A percentile compares a stretch with the other conserved stretches of the same genome.
phyloP scores from a whole-genome alignment of 805 yeast genomes.

The Wickerhamiella slavikovae region DNA sequence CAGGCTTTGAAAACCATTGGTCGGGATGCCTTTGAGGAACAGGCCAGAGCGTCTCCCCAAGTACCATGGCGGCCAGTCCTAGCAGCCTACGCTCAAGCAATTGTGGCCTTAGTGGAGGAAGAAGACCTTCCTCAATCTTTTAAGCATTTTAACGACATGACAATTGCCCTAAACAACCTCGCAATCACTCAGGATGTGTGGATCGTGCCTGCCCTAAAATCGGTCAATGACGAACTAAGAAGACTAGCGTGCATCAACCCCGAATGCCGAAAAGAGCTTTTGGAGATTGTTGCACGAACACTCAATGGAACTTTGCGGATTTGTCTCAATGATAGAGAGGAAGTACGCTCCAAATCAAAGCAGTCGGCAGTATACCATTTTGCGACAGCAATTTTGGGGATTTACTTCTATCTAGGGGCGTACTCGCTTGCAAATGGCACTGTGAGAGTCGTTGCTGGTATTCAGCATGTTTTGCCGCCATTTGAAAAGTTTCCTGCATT shows the following conservation, averaged over 20 bases:
- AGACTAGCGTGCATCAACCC: background rate
- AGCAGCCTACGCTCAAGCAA: background rate
- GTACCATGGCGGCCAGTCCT: background rate
- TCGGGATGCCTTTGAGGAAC: no score
- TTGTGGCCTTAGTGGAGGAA: background rate
- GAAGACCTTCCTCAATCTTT: background rate
- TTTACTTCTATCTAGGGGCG: conserved; percentile 9
- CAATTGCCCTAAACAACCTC: background rate
- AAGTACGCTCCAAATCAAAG: conserved; percentile 1
- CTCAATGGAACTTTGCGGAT: background rate
- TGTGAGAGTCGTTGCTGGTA: conserved; percentile 6
- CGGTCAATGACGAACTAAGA: background rate
- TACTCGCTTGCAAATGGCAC: conserved; percentile 11
- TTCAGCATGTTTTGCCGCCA: conserved; percentile 6
- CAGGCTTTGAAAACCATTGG: no score
- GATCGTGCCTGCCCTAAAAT: background rate
- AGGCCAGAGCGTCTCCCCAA: background rate
- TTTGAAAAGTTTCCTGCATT: conserved; percentile 3
- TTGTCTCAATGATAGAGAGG: conserved; percentile 2
- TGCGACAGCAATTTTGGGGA: conserved; percentile 5
- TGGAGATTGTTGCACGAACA: conserved; percentile 1
- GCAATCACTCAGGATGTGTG: background rate
- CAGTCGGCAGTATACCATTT: conserved; percentile 1
- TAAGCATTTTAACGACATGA: background rate
- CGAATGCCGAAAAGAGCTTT: background rate